Conservation (phyloP, 768 basidiomycete species). For the Pholiota molesta region DNA sequence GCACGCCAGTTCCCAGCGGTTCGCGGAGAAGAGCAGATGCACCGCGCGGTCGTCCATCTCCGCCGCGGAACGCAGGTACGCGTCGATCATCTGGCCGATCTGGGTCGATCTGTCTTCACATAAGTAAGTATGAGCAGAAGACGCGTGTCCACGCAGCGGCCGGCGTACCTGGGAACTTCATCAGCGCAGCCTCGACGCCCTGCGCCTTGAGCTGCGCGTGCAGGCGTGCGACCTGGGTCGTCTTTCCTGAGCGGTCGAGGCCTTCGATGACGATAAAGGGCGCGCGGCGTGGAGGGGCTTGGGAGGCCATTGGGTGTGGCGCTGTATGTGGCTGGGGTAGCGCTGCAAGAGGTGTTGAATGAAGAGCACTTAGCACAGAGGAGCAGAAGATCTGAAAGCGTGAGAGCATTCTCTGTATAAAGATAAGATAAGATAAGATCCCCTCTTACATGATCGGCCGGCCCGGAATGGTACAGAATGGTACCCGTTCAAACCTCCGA, state of each 20-base stretch:
- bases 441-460: too few species aligned
- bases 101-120: slow-evolving; percentile 82
- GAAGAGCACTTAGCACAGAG: too few species aligned
- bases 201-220: slow-evolving; percentile 52
- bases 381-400: too few species aligned
- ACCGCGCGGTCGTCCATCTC: slow-evolving; percentile 92
- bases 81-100: slow-evolving; percentile 92
- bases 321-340: too few species aligned
- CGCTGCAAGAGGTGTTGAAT: too few species aligned
- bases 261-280: slow-evolving; percentile 95
- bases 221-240: slow-evolving; percentile 78
- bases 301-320: not conserved
- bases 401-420: too few species aligned
- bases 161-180: slow-evolving; percentile 88
- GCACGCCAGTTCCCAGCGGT: slow-evolving; percentile 94
- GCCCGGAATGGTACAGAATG: too few species aligned
- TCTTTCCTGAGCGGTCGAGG: slow-evolving; percentile 94
- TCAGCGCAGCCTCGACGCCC: slow-evolving; percentile 51
- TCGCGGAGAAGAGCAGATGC: slow-evolving; percentile 95
- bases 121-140: not conserved
- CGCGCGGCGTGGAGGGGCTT: slow-evolving; percentile 43
- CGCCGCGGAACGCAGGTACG: slow-evolving; percentile 80
- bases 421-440: too few species aligned
- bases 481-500: too few species aligned
- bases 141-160: not conserved